Base-by-base conservation (phyloP, 2,329 filamentous ascomycete genomes). In the Diplodia intermedia region DNA sequence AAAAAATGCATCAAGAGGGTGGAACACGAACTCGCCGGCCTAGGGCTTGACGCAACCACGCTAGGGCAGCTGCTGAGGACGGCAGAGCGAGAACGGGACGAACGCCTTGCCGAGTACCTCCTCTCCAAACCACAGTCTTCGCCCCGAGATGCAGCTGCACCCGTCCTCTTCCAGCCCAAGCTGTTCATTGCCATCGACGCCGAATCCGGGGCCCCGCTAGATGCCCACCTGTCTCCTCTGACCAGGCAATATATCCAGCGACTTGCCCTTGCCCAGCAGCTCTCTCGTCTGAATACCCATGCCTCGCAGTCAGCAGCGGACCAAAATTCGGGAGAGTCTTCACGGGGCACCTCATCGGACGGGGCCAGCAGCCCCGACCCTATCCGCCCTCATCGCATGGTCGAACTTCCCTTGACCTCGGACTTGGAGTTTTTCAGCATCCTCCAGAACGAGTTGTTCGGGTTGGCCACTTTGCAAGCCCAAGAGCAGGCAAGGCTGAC, bases 1-100 rank as follows among this genome's bases (percentile, higher is more conserved):
- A 97, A 97, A 80, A 97, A 96, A 82, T 92, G 91, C 79, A 90
- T 97, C 76, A 94, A 94, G 76, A 90, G 89, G 75, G 89, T 96
- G 61, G 87, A 90, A 71, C 81, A 82, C 63, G 92, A 97, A 81
- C 84, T 97, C 65, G 81, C 84, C 50, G 84, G 85, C 40, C 81
- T 94, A 15, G 92, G 92, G 8, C 86, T 96, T 36, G 90, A 92
- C 71, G 86, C 87, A 4, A 85, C 89, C 11, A 93, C 90, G 1
- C 81, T 96, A 67, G 85, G 88, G 56, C 85, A 86, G 68, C 84
- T 95, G 33, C 83, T 91, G 66, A 68, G 72, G 47, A 69, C 70
- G 11, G 73, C 72, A n/a, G 72, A 72, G 26, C 63, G 75, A 52
- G 66, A 68, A n/a, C 52, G 66, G 23, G 49, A 62, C 31, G 56